A percentile compares a stretch with the other conserved stretches of the same genome.
phyloP scores from a whole-genome alignment of 73 alveolate species.

The Paramecium biaurelia region DNA sequence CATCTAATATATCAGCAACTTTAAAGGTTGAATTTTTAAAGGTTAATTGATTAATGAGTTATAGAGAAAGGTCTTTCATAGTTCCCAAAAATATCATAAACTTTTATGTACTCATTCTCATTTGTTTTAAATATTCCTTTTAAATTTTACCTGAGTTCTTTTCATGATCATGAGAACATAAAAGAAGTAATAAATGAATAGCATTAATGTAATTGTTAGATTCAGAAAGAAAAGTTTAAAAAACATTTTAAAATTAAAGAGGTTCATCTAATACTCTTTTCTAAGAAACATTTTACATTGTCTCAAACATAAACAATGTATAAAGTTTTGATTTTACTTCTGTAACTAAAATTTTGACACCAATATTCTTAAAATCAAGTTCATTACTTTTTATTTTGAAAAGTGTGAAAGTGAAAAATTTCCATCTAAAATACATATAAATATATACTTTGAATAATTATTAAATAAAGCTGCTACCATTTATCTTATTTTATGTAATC shows the following conservation, averaged over 20 bases:
- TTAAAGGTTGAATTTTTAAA: neutral
- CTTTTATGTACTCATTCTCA: slow-evolving; percentile 42
- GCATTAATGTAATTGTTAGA: slow-evolving; percentile 37
- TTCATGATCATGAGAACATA: slow-evolving; percentile 22
- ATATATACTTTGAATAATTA: neutral
- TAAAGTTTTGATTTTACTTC: neutral
- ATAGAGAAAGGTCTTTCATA: neutral
- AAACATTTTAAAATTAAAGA: neutral
- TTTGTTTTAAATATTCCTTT: slow-evolving; percentile 4
- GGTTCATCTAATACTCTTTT: slow-evolving; percentile 36
- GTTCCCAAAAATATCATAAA: neutral
- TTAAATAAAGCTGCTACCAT: neutral
- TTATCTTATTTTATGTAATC: neutral
- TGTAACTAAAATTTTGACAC: neutral
- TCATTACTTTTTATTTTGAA: neutral
- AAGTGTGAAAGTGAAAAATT: slow-evolving; percentile 36
- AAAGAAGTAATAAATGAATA: neutral
- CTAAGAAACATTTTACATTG: neutral
- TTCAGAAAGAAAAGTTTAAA: slow-evolving; percentile 22
- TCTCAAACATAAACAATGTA: neutral
- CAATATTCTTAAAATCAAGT: neutral
- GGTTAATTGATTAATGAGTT: neutral
- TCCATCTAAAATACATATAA: neutral
- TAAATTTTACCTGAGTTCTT: neutral
- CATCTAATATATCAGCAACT: neutral